Evolutionary conservation across 495 filamentous ascomycete genomes (phyloP), one percentile per base, ranked within the genome.

Genomic region (Aspergillus sclerotioniger): DNA sequence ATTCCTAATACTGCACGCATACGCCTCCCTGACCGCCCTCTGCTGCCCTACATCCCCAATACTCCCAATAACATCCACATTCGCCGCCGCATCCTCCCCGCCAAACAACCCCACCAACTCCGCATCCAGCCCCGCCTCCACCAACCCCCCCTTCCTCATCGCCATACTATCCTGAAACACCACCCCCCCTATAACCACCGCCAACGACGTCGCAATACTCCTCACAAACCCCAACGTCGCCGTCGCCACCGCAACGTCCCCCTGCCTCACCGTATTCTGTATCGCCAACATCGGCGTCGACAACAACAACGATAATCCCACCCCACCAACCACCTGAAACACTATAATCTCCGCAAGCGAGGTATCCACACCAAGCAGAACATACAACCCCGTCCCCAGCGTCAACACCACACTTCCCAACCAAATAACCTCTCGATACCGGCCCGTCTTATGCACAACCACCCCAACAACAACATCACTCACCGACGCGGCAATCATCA

Each of bases 181-280:
- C 10, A 90, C 86, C 1, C 83, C 80, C 9, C 89, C 90, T 25
- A 91, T 77, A 37, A 87, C 86, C 20, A 90, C 78, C 9, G 82
- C 83, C 16, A 86, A 63, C 4, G 69, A 57, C 16, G 69, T 70
- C 3, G 72, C 65, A 51, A 81, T 59, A 12, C 62, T 64, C 19
- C 76, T 65, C 16, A 71, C 49, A 44, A 79, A 76, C 8, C 68
- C 67, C 19, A 77, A 67, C 1, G 72, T 71, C 3, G 77, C 66
- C 0, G 68, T 71, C 8, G 71, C 74, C 13, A 67, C 65, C 1
- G 76, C 77, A 12, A 70, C 75, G 46, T 80, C 73, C 2, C 51
- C 58, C 0, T 62, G 65, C 0, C 45, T 32, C 19, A 76, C 67
- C 0, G 61, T 54, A 0, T 69, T 65, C 46, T 81, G 77, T 9